Base-by-base conservation (phyloP, 1,284 basidiomycete genomes). In the Ceratobasidium sp. region DNA sequence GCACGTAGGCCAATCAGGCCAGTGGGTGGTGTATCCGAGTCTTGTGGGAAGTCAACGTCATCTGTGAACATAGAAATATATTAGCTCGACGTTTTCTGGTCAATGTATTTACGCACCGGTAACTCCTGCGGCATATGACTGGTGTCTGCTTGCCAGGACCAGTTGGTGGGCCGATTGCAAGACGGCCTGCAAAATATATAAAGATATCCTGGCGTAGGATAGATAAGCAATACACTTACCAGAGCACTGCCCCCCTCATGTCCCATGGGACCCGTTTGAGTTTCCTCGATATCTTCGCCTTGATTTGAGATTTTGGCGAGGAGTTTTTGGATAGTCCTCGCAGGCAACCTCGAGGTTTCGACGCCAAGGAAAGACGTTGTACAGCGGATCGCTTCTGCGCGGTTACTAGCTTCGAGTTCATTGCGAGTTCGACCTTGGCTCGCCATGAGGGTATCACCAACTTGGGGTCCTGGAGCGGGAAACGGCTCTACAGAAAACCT, bases 261-360 rank as follows among this genome's bases (percentile, higher is more conserved):
- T 25, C 46, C 59, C 59, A 61, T 61, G 59, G 59, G 38, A 61
- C 38, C 14, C 59, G 40, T 33, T 33, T 33, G 30, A 33, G 30
- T 33, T 6, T 33, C 40, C 0, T 28, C 38, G 46, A 18, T 23
- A 4, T 8, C 46, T 48, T 48, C 14, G 7, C 14, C 16, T 1
- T 16, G 23, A 4, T 14, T 38, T 11, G 4, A 1, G 40, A 33
- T 33, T 33, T 33, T 33, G 30, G 18, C 59, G 21, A 46, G 8
- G 16, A 61, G 5, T 30, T 44, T 8, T 28, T 61, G 3, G 23
- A 61, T 12, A 3, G 12, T 44, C 40, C 9, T 25, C 6, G n/a
- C 8, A 6, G 59, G 25, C 1, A 46, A 14, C 9, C 14, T 18
- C 6, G 23, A 61, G 4, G 59, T n/a, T 8, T 61, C 59, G 21